Evolutionary conservation across 2,329 filamentous ascomycete genomes (phyloP).

Genomic region (Fusarium compactum): DNA sequence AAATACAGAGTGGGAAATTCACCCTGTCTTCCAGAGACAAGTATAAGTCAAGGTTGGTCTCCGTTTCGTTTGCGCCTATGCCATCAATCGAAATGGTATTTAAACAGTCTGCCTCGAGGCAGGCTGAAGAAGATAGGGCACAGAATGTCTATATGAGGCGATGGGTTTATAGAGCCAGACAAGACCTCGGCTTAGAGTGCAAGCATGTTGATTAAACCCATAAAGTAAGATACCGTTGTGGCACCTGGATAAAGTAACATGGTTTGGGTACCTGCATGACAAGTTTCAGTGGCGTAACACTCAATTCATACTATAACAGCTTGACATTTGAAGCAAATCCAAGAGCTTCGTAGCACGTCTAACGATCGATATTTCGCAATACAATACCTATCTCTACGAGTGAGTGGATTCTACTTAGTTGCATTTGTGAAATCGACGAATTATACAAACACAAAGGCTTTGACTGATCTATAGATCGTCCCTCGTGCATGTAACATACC

Average conservation of each 20-base stretch:
- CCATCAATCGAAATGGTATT: background rate
- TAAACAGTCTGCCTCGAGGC: background rate
- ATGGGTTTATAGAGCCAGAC: background rate
- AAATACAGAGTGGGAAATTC: background rate
- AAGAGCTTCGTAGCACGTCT: background rate
- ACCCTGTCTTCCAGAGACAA: background rate
- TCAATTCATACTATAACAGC: background rate
- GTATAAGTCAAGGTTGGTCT: background rate
- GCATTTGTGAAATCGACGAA: background rate
- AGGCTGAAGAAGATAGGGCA: background rate
- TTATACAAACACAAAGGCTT: background rate
- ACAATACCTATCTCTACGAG: background rate
- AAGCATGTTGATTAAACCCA: background rate
- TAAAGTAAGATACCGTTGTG: background rate
- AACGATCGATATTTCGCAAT: background rate
- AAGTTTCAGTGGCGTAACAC: constrained; percentile 1
- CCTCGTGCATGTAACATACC: background rate
- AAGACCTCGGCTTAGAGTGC: background rate
- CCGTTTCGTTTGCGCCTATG: background rate
- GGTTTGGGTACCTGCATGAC: constrained; percentile 27
- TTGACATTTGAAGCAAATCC: background rate
- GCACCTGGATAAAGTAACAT: background rate
- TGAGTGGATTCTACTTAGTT: background rate
- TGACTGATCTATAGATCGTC: background rate
- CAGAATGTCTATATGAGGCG: background rate